Conservation (phyloP, 306 rosid species). For the Delonix regia region DNA sequence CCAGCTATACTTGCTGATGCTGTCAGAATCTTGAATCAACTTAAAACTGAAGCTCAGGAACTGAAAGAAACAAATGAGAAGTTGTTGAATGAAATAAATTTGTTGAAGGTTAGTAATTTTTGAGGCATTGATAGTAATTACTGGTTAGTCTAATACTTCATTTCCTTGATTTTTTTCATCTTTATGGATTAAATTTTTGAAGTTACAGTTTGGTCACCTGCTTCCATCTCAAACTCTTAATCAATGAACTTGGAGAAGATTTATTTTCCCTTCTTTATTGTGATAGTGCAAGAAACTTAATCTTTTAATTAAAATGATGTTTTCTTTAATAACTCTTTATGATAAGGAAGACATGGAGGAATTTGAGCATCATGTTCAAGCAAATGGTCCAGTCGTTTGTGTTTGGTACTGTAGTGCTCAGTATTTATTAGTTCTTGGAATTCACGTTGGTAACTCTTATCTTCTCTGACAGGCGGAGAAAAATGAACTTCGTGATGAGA, state of each 20-base stretch:
- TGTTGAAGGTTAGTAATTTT: constrained; percentile 66
- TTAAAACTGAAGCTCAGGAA: constrained; percentile 76
- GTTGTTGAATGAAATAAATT: constrained; percentile 71
- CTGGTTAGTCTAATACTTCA: not conserved
- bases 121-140: constrained; percentile 10
- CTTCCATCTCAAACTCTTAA: constrained; percentile 12
- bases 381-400: not conserved
- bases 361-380: not conserved
- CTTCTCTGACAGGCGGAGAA: constrained; percentile 71
- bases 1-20: constrained; percentile 85
- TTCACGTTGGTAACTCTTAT: not conserved
- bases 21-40: constrained; percentile 75
- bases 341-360: not conserved
- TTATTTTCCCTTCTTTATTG: not conserved
- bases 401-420: not conserved
- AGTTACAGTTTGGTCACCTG: not conserved
- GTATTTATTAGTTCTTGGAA: not conserved
- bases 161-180: not conserved
- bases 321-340: not conserved
- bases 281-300: not conserved
- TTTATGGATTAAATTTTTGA: not conserved
- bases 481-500: constrained; percentile 87
- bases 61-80: constrained; percentile 75
- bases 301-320: not conserved
- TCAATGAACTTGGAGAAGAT: constrained; percentile 2